Conservation (phyloP, 169 alveolate genomes). For the Cryptosporidium tyzzeri region DNA sequence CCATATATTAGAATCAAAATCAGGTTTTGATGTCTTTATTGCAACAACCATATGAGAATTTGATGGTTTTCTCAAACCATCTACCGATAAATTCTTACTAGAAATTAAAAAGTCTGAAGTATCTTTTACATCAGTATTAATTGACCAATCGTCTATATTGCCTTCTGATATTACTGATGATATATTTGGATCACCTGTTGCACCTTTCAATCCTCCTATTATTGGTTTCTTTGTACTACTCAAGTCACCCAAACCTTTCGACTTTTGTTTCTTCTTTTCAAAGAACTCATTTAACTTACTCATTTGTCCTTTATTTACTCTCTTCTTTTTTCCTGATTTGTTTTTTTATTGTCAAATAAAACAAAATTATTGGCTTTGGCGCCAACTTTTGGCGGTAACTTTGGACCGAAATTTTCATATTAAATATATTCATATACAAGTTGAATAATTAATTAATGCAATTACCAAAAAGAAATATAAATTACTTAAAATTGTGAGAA, state of each 20-base stretch:
- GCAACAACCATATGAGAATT: constrained; percentile 63
- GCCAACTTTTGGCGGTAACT: not conserved
- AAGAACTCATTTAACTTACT: constrained; percentile 64
- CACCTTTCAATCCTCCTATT: constrained; percentile 35
- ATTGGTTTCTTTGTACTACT: not conserved
- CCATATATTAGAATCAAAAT: constrained; percentile 74
- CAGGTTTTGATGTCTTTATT: constrained; percentile 71
- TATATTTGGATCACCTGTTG: constrained; percentile 26
- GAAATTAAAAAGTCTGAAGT: constrained; percentile 27
- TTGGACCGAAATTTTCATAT: not conserved
- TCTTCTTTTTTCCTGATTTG: not conserved
- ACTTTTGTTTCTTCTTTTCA: constrained; percentile 64
- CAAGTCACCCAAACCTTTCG: constrained; percentile 60
- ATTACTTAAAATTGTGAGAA: no score
- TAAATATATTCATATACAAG: not conserved
- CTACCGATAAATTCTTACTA: not conserved
- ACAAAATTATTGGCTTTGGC: not conserved
- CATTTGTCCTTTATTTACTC: not conserved
- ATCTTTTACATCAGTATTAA: constrained; percentile 37
- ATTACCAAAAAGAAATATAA: not conserved
- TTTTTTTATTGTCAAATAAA: not conserved
- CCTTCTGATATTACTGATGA: constrained; percentile 42
- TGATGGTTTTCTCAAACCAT: constrained; percentile 38
- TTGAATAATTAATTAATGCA: not conserved
- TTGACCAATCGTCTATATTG: constrained; percentile 66